These are phyloP conservation scores for Globisporangium ultimum DNA, from an alignment of 352 stramenopile species.

Conservation along the genomic window DNA sequence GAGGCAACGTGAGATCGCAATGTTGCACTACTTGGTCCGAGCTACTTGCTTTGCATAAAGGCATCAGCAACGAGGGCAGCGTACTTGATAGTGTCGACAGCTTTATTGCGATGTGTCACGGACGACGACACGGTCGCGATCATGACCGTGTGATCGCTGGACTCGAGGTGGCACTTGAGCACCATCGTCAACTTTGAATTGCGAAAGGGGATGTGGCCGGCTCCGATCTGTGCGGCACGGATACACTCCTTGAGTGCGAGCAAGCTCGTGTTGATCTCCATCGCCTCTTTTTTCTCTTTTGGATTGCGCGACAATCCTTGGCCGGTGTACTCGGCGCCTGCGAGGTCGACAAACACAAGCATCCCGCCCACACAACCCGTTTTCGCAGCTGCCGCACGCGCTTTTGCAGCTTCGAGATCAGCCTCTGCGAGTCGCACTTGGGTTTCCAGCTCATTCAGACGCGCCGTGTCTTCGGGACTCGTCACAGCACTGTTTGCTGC, in stretches of 20 bases:
- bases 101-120: slow-evolving; percentile 17
- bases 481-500: slow-evolving; percentile 2
- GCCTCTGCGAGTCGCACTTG: slow-evolving; percentile 20
- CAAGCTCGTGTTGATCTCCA: slow-evolving; percentile 45
- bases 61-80: slow-evolving; percentile 34
- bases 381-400: slow-evolving; percentile 14
- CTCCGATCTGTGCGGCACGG: slow-evolving; percentile 1
- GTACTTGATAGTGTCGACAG: slow-evolving; percentile 41
- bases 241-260: slow-evolving; percentile 54
- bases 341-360: slow-evolving; percentile 51
- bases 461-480: slow-evolving; percentile 19
- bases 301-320: slow-evolving; percentile 27
- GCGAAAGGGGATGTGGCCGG: slow-evolving; percentile 14
- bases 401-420: slow-evolving; percentile 18
- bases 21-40: too few relatives aligned
- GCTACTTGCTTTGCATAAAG: slow-evolving; percentile 16
- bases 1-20: too few relatives aligned
- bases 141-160: slow-evolving; percentile 32
- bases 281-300: slow-evolving; percentile 20
- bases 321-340: slow-evolving; percentile 53
- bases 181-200: slow-evolving; percentile 54
- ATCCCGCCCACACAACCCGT: slow-evolving; percentile 20
- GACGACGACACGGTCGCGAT: slow-evolving; percentile 44
- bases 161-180: slow-evolving; percentile 30
- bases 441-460: slow-evolving; percentile 18